These are phyloP conservation scores for Lantana camara DNA, from an alignment of 257 asterid genomes.

Conservation along the genomic window DNA sequence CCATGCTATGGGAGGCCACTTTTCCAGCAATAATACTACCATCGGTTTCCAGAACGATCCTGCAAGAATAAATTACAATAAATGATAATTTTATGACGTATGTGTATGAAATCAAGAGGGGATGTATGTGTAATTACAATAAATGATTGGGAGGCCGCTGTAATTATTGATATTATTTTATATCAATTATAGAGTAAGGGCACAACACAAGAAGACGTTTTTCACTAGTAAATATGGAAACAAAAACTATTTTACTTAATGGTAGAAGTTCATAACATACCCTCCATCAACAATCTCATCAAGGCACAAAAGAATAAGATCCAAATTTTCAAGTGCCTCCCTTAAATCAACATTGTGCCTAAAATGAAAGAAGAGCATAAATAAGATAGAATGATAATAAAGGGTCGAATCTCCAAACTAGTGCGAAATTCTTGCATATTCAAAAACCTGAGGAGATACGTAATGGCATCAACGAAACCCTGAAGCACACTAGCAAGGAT, in stretches of 20 bases:
- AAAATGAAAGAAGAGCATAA: slow-evolving; percentile 21
- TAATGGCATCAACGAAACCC: slow-evolving; percentile 84
- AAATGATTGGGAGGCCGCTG: no score
- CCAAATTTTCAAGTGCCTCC: slow-evolving; percentile 96
- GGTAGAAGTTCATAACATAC: slow-evolving; percentile 41
- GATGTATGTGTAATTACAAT: no score
- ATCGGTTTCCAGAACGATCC: slow-evolving; percentile 94
- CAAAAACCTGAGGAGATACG: slow-evolving; percentile 80
- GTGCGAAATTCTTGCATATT: neutral
- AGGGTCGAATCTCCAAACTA: neutral
- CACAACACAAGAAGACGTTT: neutral
- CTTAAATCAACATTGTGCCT: slow-evolving; percentile 90
- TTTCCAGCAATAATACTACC: slow-evolving; percentile 86
- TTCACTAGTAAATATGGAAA: neutral
- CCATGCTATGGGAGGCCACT: slow-evolving; percentile 76
- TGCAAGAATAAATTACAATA: slow-evolving; percentile 26
- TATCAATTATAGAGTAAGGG: neutral
- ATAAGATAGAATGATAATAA: slow-evolving; percentile 16
- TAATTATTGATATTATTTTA: no score
- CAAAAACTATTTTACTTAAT: neutral
- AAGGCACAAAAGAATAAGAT: slow-evolving; percentile 86
- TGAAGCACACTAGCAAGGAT: slow-evolving; percentile 80
- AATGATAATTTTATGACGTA: neutral
- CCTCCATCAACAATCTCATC: slow-evolving; percentile 98
- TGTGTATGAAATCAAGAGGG: no score